Base-by-base conservation (phyloP, 495 filamentous ascomycete genomes). In the Xylona heveae region DNA sequence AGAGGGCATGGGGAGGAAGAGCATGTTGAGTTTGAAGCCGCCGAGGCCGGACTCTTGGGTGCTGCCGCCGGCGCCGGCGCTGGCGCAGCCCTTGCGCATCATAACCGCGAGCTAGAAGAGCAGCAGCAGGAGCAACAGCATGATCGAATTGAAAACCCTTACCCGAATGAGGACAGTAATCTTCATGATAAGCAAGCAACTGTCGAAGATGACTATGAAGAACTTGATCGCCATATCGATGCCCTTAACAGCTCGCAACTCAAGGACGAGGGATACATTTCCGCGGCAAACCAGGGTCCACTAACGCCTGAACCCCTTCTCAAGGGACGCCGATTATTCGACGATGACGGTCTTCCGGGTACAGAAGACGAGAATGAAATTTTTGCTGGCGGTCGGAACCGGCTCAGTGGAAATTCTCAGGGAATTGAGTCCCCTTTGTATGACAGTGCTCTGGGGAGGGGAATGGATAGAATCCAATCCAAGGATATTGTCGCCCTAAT, bases 401-500 rank as follows among this genome's bases (percentile, higher is more conserved):
- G 84, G 40, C 52, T 88, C 26, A 92, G 82, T 42, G 84, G 81
- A 12, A 78, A 90, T 51, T 93, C 88, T 10, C 82, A 93, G 42
- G 78, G 77, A 10, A 77, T 83, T 70, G 69, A 65, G 21, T 85
- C 80, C 6, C 84, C 83, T 4, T 53, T 94, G 12, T 95, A 94
- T 44, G 88, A 95, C 48, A 73, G 79, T 38, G 66, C 85, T 14
- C 93, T 80, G 4, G 88, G 90, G 18, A 68, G 63, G 30, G 85
- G 84, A 20, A 78, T 92, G 38, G 84, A 95, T 38, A 63, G 73
- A 24, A 99, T 99, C 36, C 74, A 99, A 50, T 92, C 81, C 4
- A 85, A 92, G 53, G 90, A 99, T 48, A 90, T 99, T 43, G 74
- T 95, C 40, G 83, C 88, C 24, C 58, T 99, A 17, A 95, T 99